Percentiles rank a stretch among this genome's conserved stretches.
Conservation (phyloP, 2,329 filamentous ascomycete genomes). For the Nakataea oryzae region DNA sequence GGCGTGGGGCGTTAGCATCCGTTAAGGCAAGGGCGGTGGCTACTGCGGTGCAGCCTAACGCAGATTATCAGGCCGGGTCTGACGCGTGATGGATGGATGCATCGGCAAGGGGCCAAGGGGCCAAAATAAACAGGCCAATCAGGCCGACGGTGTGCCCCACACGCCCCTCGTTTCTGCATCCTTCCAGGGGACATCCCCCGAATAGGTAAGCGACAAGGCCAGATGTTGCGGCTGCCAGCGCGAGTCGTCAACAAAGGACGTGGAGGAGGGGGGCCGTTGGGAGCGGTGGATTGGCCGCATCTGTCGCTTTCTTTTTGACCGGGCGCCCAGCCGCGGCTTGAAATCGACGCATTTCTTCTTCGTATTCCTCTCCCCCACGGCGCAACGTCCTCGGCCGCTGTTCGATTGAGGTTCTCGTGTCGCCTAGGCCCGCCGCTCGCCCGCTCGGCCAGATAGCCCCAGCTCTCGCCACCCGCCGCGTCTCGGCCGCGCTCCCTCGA, state of each 20-base stretch:
- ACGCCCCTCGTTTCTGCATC: background rate
- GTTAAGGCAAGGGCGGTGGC: background rate
- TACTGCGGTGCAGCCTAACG: conserved; percentile 5
- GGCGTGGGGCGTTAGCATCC: background rate
- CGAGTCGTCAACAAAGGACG: conserved; percentile 1
- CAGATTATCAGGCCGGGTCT: conserved; percentile 10
- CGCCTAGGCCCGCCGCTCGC: background rate
- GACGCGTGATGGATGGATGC: conserved; percentile 3
- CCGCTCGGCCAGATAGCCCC: background rate
- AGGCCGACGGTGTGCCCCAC: background rate
- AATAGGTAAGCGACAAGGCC: background rate
- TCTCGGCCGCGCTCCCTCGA: background rate
- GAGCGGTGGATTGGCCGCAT: background rate
- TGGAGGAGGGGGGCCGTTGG: background rate
- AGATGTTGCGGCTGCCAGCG: background rate
- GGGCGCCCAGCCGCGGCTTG: background rate
- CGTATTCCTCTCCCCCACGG: background rate
- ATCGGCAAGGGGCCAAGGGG: conserved; percentile 1
- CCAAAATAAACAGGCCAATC: conserved; percentile 7
- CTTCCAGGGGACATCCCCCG: background rate
- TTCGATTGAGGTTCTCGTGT: background rate
- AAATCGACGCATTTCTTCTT: background rate
- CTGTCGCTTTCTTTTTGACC: background rate
- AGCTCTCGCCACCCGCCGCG: background rate
- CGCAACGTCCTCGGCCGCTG: too few relatives aligned